A percentile compares a stretch with the other conserved stretches of the same genome.
Evolutionary conservation across 352 stramenopile species (phyloP).

Genomic region (Globisporangium alternatum): DNA sequence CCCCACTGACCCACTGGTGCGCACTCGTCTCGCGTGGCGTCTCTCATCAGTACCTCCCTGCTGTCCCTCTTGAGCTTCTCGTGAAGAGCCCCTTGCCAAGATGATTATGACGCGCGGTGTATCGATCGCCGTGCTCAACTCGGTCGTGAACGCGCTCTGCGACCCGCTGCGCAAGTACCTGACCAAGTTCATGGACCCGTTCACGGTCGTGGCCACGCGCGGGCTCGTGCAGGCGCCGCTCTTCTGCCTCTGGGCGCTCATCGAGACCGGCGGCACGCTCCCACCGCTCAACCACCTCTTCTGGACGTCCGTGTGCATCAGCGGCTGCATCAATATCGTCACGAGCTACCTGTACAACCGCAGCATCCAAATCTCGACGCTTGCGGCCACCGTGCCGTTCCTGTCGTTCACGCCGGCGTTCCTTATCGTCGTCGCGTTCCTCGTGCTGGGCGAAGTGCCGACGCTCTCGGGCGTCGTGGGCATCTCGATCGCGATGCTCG

Average conservation of each 20-base stretch:
- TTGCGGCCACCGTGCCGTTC: slow-evolving; percentile 76
- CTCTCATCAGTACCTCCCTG: not conserved
- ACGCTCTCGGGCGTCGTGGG: slow-evolving; percentile 56
- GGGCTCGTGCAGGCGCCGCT: slow-evolving; percentile 70
- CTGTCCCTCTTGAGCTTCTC: not conserved
- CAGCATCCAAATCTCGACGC: slow-evolving; percentile 79
- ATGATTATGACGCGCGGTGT: slow-evolving; percentile 70
- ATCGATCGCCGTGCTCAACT: slow-evolving; percentile 78
- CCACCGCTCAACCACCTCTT: slow-evolving; percentile 77
- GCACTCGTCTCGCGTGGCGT: not conserved
- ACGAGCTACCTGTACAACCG: slow-evolving; percentile 85
- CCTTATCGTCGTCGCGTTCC: slow-evolving; percentile 68
- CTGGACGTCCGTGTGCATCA: slow-evolving; percentile 76
- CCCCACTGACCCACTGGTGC: not conserved
- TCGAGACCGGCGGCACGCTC: slow-evolving; percentile 46
- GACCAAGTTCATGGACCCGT: slow-evolving; percentile 81
- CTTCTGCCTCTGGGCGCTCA: slow-evolving; percentile 64
- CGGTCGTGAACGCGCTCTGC: slow-evolving; percentile 72
- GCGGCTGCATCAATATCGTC: slow-evolving; percentile 71
- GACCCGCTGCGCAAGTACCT: slow-evolving; percentile 84
- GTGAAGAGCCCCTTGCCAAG: slow-evolving; percentile 9
- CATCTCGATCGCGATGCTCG: slow-evolving; percentile 66
- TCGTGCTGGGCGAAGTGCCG: slow-evolving; percentile 73
- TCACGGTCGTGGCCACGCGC: slow-evolving; percentile 66
- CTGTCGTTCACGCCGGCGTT: slow-evolving; percentile 80